phyloP scores from a whole-genome alignment of 805 yeast genomes.

The Candida coquimbonensis region DNA sequence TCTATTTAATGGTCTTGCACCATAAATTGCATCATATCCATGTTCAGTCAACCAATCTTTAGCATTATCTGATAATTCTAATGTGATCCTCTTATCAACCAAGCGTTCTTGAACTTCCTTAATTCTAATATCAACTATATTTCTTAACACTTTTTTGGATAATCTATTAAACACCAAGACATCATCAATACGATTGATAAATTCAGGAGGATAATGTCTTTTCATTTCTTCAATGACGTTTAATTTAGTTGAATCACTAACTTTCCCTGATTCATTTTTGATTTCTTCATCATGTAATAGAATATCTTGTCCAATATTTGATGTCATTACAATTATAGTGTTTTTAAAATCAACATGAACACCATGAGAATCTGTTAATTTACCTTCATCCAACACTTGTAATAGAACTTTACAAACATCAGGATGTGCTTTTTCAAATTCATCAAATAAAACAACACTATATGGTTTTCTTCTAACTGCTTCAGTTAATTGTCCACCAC shows the following conservation, averaged over 20 bases:
- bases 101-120: constrained; percentile 75
- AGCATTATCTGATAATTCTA: constrained; percentile 52
- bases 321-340: constrained; percentile 93
- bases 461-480: constrained; percentile 94
- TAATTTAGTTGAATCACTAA: constrained; percentile 44
- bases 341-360: constrained; percentile 90
- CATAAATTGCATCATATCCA: constrained; percentile 89
- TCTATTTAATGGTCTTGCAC: constrained; percentile 94
- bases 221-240: constrained; percentile 65
- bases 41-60: constrained; percentile 72
- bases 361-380: constrained; percentile 91
- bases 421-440: constrained; percentile 94
- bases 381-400: constrained; percentile 94
- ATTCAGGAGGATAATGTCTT: constrained; percentile 84
- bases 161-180: constrained; percentile 88
- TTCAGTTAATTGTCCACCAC: constrained; percentile 92
- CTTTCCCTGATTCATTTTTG: constrained; percentile 49
- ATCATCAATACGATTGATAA: constrained; percentile 90
- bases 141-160: constrained; percentile 64
- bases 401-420: constrained; percentile 86
- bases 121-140: constrained; percentile 80
- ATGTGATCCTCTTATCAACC: constrained; percentile 65
- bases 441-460: constrained; percentile 88
- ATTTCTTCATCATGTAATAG: constrained; percentile 54
- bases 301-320: constrained; percentile 92